Base-by-base conservation (phyloP, 257 asterid species). In the Mentha longifolia region DNA sequence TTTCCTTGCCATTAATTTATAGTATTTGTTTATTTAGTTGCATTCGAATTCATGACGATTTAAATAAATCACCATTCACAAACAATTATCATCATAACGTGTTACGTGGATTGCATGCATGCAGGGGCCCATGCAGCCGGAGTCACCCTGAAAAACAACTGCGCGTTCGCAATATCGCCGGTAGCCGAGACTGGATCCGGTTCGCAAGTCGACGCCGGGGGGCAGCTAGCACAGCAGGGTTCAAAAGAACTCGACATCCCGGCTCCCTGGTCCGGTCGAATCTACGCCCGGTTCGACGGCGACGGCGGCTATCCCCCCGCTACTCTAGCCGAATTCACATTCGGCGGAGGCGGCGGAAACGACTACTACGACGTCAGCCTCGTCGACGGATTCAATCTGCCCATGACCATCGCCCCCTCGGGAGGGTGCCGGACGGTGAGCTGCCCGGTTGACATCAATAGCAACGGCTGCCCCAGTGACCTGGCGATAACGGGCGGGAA, bases 331-430 rank as follows among this genome's bases (percentile, higher is more conserved):
- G 98, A 92, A 95, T 82, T 92, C 79, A 87, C 97, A 0, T 77
- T 92, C 15, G 98, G 89, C 16, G 98, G 91, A 0, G 77, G 86
- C 46, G 92, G 86, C 30, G 97, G 92, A 3, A 64, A 81, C 15
- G 98, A 92, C 70, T 88, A 90, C 59, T 92, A 92, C 6, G 97
- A 92, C 80, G 96, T 92, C 28, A 92, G 98, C 80, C 92, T 92
- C 2, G 98, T 92, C 7, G 98, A 92, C 77, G 98, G 98, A 15
- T 92, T 90, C 86, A 92, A 92, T 60, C 33, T 92, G 63, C 90
- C 97, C 0, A 71, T 92, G 92, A 71, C 84, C n/a, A 87, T 92
- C 0, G 9, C 14, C 46, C 46, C 46, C 46, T 9, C 12, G 3
- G 46, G 46, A 9, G 46, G 46, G 12, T 41, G 46, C 13, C 46